These are phyloP conservation scores for Colletotrichum liaoningense DNA, from an alignment of 2,329 filamentous ascomycete genomes.

Conservation along the genomic window DNA sequence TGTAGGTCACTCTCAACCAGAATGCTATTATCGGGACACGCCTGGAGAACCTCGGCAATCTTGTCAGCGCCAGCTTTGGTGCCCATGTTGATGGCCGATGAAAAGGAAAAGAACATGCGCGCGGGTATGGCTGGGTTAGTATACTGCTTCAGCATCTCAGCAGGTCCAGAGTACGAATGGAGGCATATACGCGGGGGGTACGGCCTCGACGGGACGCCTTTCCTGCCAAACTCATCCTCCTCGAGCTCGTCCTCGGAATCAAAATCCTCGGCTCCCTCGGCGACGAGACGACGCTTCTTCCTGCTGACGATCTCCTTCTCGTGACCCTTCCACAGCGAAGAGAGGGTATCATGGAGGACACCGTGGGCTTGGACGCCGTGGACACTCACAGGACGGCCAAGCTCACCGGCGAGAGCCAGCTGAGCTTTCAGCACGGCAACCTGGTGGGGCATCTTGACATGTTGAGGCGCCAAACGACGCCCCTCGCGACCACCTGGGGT, in stretches of 20 bases:
- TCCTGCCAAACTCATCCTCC: conserved; percentile 29
- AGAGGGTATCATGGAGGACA: conserved; percentile 72
- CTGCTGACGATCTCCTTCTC: conserved; percentile 72
- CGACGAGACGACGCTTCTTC: conserved; percentile 64
- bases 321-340: conserved; percentile 76
- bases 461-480: conserved; percentile 73
- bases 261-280: conserved; percentile 59
- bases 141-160: conserved; percentile 83
- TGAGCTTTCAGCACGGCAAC: conserved; percentile 73
- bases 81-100: conserved; percentile 81
- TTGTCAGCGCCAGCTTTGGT: conserved; percentile 57
- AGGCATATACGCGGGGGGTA: conserved; percentile 92
- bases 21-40: conserved; percentile 81
- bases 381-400: conserved; percentile 73
- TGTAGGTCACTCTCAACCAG: conserved; percentile 94
- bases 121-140: conserved; percentile 78
- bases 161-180: conserved; percentile 89
- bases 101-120: conserved; percentile 89
- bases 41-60: conserved; percentile 74
- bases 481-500: conserved; percentile 80
- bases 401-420: conserved; percentile 76
- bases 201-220: conserved; percentile 54
- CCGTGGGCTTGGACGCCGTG: conserved; percentile 85
- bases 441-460: conserved; percentile 78
- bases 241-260: conserved; percentile 50